Base-by-base conservation (phyloP, 2,329 filamentous ascomycete species). In the Colletotrichum nymphaeae region DNA sequence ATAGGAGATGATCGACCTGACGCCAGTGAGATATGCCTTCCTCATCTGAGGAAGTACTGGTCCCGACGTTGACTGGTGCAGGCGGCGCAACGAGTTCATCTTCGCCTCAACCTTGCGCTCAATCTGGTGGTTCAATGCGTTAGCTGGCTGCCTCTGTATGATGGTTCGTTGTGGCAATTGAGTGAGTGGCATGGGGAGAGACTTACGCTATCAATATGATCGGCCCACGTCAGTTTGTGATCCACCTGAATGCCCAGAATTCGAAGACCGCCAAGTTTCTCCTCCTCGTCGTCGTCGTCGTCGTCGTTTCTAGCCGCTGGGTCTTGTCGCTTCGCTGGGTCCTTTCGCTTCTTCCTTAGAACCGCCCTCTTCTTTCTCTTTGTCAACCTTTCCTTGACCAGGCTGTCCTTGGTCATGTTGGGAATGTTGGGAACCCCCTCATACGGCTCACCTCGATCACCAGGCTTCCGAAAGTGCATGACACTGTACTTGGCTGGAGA, bases 401-500 rank as follows among this genome's bases (percentile, higher is more conserved):
- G n/a, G 4, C 37, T 57, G 2, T 56, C 1, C 1, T 37, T 19
- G n/a, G 22, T 6, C 30, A 24, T 9, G n/a, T 32, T 2, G 22
- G 19, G 49, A 32, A 65, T 65, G 12, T 14, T 4, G 11, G 63
- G 63, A 1, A 65, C 14, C 63, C n/a, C 2, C 5, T 1, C 1
- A 22, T 9, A 65, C n/a, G 30, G 28, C 1, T 28, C 24, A 9
- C 24, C 49, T 24, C 1, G 0, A 22, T 26, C 24, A 1, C 0
- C 22, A 9, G 12, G 24, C 37, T 26, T 56, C 30, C 49, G 32
- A 30, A 69, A 69, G 32, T 69, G 66, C 58, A 69, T 69, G 30
- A 69, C 28, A 1, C 63, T 69, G 49, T 69, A 69, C 58, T 63
- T 69, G n/a, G 22, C 2, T 5, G 57, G 66, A 30, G 52, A 49